These are phyloP conservation scores for Solanum pinnatisectum DNA, from an alignment of 257 asterid genomes.

Conservation along the genomic window DNA sequence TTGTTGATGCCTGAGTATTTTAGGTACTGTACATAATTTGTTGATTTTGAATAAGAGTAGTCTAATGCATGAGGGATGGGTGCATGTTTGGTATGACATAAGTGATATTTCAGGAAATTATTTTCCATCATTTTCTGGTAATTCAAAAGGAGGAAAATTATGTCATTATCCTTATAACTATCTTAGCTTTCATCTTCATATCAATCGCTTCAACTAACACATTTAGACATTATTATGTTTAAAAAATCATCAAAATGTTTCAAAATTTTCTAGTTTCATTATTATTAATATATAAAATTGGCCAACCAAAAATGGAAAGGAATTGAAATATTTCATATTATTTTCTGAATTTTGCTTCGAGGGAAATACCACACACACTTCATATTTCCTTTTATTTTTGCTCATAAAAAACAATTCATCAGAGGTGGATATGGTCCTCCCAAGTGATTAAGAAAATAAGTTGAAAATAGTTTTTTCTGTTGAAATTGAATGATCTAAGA, in stretches of 20 bases:
- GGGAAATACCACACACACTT: not conserved
- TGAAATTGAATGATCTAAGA: not conserved
- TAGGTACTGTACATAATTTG: slow-evolving; percentile 30
- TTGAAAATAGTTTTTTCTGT: not conserved
- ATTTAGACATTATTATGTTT: not conserved
- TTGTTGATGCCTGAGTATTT: slow-evolving; percentile 94
- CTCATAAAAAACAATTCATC: not conserved
- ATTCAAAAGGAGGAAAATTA: not conserved
- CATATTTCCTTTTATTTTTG: not conserved
- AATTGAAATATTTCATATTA: not conserved
- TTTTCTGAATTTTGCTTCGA: not conserved
- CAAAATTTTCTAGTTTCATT: not conserved
- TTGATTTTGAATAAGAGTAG: not conserved
- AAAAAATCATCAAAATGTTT: not conserved
- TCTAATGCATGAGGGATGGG: not conserved
- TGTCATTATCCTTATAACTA: not conserved
- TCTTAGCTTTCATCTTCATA: not conserved
- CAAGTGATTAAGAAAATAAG: not conserved
- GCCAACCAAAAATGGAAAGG: not conserved
- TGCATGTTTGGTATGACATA: not conserved
- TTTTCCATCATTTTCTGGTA: not conserved
- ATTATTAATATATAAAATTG: not conserved
- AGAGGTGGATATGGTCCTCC: not conserved
- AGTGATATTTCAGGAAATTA: not conserved
- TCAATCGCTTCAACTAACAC: not conserved